Conservation (phyloP, 2,329 filamentous ascomycete genomes). For the Nigrospora oryzae region DNA sequence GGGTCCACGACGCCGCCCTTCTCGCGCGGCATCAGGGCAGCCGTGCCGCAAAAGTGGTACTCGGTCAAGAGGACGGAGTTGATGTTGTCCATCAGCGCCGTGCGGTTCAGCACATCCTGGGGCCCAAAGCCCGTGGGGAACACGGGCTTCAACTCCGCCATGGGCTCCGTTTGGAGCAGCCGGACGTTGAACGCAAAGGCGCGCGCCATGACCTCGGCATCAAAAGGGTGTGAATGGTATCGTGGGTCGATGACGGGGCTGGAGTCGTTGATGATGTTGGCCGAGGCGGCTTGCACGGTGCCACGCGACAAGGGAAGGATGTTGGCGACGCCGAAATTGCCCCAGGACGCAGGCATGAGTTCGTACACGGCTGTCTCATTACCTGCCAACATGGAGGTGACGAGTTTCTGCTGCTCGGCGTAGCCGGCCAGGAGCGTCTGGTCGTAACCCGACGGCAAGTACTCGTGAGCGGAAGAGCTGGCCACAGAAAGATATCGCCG, state of each 20-base stretch:
- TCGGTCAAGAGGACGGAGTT: slow-evolving; percentile 24
- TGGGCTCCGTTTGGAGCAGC: slow-evolving; percentile 14
- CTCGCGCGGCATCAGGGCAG: slow-evolving; percentile 32
- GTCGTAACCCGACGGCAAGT: slow-evolving; percentile 15
- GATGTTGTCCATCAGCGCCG: slow-evolving; percentile 12
- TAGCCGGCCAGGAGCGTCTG: slow-evolving; percentile 14
- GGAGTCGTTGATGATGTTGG: slow-evolving; percentile 21
- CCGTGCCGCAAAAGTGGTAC: slow-evolving; percentile 32
- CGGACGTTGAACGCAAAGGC: slow-evolving; percentile 15
- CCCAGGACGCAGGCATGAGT: slow-evolving; percentile 21
- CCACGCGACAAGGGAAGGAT: slow-evolving; percentile 36
- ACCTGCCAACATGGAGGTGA: slow-evolving; percentile 13
- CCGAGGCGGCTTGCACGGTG: slow-evolving; percentile 27
- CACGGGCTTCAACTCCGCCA: slow-evolving; percentile 13
- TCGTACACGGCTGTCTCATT: slow-evolving; percentile 15
- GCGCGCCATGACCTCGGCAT: slow-evolving; percentile 19
- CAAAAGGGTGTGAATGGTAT: slow-evolving; percentile 33
- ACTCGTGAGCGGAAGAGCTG: not conserved
- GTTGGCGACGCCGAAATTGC: slow-evolving; percentile 18
- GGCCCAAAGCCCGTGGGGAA: slow-evolving; percentile 10
- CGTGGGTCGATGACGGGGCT: slow-evolving; percentile 29
- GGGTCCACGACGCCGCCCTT: slow-evolving; percentile 35
- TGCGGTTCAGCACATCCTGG: slow-evolving; percentile 12
- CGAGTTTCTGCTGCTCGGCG: slow-evolving; percentile 10
- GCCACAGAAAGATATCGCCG: no score